Percentiles rank a stretch among this genome's conserved stretches.
phyloP scores from a whole-genome alignment of 1,139 yeast species.

The Debaryomyces fabryi region DNA sequence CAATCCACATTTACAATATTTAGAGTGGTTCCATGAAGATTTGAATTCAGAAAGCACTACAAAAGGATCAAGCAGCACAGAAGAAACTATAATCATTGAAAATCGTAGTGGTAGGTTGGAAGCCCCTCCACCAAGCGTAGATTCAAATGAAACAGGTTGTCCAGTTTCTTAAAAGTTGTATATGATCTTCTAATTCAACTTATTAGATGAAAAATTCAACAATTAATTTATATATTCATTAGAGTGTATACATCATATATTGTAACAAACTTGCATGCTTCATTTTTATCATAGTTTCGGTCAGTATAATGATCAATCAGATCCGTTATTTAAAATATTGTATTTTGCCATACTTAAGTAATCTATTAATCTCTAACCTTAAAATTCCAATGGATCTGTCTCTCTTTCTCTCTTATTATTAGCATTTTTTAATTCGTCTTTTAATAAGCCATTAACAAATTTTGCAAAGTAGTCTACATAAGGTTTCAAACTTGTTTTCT shows the following conservation, averaged over 20 bases:
- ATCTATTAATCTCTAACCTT: slow-evolving; percentile 1
- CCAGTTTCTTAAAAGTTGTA: slow-evolving; percentile 20
- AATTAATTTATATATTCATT: background rate
- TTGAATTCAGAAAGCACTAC: slow-evolving; percentile 14
- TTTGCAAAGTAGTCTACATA: slow-evolving; percentile 70
- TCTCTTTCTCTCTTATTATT: slow-evolving; percentile 51
- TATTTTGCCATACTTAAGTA: background rate
- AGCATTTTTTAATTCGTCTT: slow-evolving; percentile 52
- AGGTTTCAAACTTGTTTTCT: slow-evolving; percentile 72
- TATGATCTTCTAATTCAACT: background rate
- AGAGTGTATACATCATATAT: background rate
- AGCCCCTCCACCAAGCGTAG: slow-evolving; percentile 23
- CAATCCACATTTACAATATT: slow-evolving; percentile 52
- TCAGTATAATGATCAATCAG: background rate
- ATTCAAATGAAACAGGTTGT: slow-evolving; percentile 20
- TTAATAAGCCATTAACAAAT: slow-evolving; percentile 60
- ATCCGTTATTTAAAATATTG: background rate
- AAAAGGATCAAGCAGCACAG: slow-evolving; percentile 10
- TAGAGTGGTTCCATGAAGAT: slow-evolving; percentile 70
- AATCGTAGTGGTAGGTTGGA: slow-evolving; percentile 44
- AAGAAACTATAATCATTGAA: slow-evolving; percentile 41
- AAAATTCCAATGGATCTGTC: slow-evolving; percentile 33
- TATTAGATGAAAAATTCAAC: background rate
- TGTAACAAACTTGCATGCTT: background rate
- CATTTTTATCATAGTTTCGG: background rate